Evolutionary conservation across 305 asterid genomes (phyloP).

Genomic region (Rubia balearica): DNA sequence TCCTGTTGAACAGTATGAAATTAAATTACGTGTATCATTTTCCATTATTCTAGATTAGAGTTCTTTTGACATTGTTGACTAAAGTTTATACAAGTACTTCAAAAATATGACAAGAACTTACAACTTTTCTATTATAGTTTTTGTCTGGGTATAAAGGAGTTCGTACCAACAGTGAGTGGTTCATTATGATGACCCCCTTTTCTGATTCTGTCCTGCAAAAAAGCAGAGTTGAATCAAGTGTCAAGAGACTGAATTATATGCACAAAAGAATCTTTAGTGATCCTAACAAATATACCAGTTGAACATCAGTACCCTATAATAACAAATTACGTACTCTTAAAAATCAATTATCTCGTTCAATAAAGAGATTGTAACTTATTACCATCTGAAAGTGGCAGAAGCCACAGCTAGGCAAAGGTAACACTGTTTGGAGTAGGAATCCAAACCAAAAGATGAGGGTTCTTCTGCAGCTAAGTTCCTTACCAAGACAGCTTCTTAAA

Average conservation of each 20-base stretch:
- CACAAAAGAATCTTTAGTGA: too few relatives aligned
- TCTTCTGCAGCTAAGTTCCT: slow-evolving; percentile 80
- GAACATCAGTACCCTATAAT: neutral
- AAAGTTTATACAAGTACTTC: neutral
- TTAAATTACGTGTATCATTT: too few relatives aligned
- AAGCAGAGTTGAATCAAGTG: neutral
- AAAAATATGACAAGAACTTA: neutral
- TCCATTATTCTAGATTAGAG: too few relatives aligned
- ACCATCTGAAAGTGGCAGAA: slow-evolving; percentile 95
- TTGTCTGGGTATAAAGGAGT: slow-evolving; percentile 18
- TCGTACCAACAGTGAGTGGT: slow-evolving; percentile 82
- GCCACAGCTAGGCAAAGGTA: slow-evolving; percentile 98
- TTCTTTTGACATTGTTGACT: slow-evolving; percentile 18
- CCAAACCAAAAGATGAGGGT: slow-evolving; percentile 94
- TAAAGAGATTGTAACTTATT: slow-evolving; percentile 28
- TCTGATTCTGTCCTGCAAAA: slow-evolving; percentile 87
- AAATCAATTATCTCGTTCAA: too few relatives aligned
- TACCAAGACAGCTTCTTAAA: too few relatives aligned
- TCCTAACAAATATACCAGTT: neutral
- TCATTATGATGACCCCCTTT: slow-evolving; percentile 84
- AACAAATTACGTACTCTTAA: neutral
- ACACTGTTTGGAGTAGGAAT: slow-evolving; percentile 82
- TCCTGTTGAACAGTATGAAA: slow-evolving; percentile 38
- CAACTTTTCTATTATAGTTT: slow-evolving; percentile 5
- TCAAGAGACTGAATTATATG: neutral